These are phyloP conservation scores for Clarireedia homoeocarpa DNA, from an alignment of 2,329 filamentous ascomycete species.

Conservation along the genomic window DNA sequence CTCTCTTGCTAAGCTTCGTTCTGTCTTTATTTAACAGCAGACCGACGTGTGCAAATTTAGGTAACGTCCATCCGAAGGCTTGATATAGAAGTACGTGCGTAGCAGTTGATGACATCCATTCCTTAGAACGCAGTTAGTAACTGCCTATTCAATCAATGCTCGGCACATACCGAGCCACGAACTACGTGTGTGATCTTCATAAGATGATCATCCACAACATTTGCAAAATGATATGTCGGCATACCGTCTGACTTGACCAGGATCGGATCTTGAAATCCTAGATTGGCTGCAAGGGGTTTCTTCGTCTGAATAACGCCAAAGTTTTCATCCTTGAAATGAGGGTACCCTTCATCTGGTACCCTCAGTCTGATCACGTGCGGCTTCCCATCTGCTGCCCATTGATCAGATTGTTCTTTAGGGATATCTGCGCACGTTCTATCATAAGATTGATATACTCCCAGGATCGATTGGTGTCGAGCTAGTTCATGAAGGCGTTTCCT, in stretches of 20 bases:
- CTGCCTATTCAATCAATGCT: not conserved
- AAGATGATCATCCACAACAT: constrained; percentile 89
- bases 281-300: constrained; percentile 32
- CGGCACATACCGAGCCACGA: constrained; percentile 59
- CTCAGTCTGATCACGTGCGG: constrained; percentile 71
- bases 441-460: constrained; percentile 53
- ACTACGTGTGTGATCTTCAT: constrained; percentile 97
- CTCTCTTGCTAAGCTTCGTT: constrained; percentile 82
- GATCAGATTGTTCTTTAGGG: constrained; percentile 57
- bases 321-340: constrained; percentile 23
- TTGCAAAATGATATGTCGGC: constrained; percentile 95
- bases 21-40: constrained; percentile 61
- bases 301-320: constrained; percentile 8
- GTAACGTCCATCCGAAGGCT: constrained; percentile 66
- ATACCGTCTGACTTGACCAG: constrained; percentile 85
- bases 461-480: constrained; percentile 53
- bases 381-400: constrained; percentile 61
- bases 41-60: constrained; percentile 73
- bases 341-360: constrained; percentile 48
- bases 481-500: constrained; percentile 60
- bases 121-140: constrained; percentile 36
- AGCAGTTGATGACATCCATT: constrained; percentile 94
- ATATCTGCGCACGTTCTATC: constrained; percentile 68
- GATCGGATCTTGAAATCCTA: constrained; percentile 71
- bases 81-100: constrained; percentile 68